Base-by-base conservation (phyloP, 331 rosid genomes). In the Malus hybrid region DNA sequence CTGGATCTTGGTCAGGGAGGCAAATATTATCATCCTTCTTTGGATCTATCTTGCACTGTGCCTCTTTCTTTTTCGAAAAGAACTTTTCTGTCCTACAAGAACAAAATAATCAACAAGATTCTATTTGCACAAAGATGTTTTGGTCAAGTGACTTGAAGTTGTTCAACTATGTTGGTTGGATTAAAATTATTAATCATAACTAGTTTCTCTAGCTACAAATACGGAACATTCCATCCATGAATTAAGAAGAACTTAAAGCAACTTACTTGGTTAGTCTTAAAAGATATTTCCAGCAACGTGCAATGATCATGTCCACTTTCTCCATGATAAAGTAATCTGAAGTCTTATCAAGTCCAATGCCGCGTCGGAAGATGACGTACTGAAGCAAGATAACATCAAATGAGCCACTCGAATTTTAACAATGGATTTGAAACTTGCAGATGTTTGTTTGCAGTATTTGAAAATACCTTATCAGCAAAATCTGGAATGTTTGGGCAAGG, bases 311-410 rank as follows among this genome's bases (percentile, higher is more conserved):
- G 86, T 94, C 93, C 85, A 94, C 79, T 87, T 94, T 94, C 92
- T 89, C 97, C 96, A 89, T 80, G 85, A 89, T 60, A 86, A 94
- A 94, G 86, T 69, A 92, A 76, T 90, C 89, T 19, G 88, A 76
- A 14, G 96, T 92, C 81, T 71, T 82, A 76, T 94, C 99, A 69
- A 90, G 79, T 70, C 99, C 99, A 46, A 92, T 89, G 70, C 97
- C 97, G 55, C 97, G 96, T 70, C 96, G 85, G 67, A 94, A 94
- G 81, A 94, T 92, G 73, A 94, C 76, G 60, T 94, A 94, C 99
- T 94, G 79, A 48, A 65, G 46, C 9, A 46, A 77, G 22, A 29
- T 20, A 67, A 10, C 39, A 55, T 27, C 39, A 62, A 28, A 62
- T 62, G 9, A 62, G 67, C 56, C 52, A 16, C 42, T 69, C 42